Evolutionary conservation across 108 stramenopile genomes (phyloP), one percentile per base, ranked within the genome.

Genomic region (Cyclotella baltica): DNA sequence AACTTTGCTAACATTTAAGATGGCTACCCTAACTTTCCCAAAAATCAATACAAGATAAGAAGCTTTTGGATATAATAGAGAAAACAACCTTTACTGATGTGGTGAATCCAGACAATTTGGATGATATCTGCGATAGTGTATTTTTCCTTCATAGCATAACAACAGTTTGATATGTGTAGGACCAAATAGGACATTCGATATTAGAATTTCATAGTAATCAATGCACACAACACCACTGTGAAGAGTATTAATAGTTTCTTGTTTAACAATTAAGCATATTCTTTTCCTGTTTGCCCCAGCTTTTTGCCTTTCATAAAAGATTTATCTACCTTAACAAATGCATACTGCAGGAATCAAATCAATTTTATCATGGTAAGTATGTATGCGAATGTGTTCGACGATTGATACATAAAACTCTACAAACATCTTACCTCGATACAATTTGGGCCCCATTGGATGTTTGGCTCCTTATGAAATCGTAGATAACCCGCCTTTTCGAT

Each of bases 401-500:
- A 13, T 43, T 43, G 40, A 43, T 10, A 43, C 10, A 43, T 13
- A 43, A 43, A 43, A 43, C 13, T 43, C 40, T 43, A 43, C 40
- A 43, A 43, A 43, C 10, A 43, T 43, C 13, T 6, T 43, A 43
- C 40, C 46, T 87, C 86, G 16, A 77, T n/a, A 16, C 64, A 77
- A 27, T 62, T 35, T 16, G 48, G 59, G 23, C 55, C 48, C n/a
- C 23, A 53, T 19, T 57, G 53, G 31, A 83, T 75, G 58, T 88
- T 88, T 27, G 78, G 75, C 63, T 88, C 90, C 62, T 91, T 88
- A 66, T 85, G 82, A 71, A 87, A 91, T 51, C 75, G 78, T 43
- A 86, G 75, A 75, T 85, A 91, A 11, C 86, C 86, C 38, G 70
- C 72, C 0, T 63, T 23, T 23, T 84, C 58, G 10, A 91, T 37